Base-by-base conservation (phyloP, 2,329 filamentous ascomycete species). In the Emericellopsis atlantica region DNA sequence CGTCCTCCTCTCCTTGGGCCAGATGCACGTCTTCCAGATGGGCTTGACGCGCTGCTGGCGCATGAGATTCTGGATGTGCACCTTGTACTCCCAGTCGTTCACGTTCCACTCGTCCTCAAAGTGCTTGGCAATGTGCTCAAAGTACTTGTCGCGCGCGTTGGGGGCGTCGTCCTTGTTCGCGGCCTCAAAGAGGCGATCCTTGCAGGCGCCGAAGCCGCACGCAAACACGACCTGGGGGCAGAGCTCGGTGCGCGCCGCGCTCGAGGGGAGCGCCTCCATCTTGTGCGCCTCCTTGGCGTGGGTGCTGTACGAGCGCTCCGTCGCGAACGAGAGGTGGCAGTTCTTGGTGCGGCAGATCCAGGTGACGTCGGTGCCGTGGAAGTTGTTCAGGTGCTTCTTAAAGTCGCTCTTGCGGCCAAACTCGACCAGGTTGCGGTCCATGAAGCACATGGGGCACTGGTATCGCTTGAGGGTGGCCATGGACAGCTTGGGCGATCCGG, bases 361-460 rank as follows among this genome's bases (percentile, higher is more conserved):
- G 32, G 59, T 54, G 31, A 60, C 55, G 45, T 67, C 62, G 37
- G 59, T 55, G 32, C 62, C 61, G 46, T 67, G 65, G 46, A 67
- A 67, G 50, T 65, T 65, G 54, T 66, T 62, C n/a, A 67, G 52
- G 46, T 67, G 64, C 54, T 67, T 67, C 56, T 67, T 67, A 49
- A 67, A 66, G 47, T 67, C 64, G 48, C 62, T 66, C 52, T 67
- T 67, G 43, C 64, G 59, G 31, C 64, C 64, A 39, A 67, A 67
- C 31, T 64, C 64, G 21, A 67, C 64, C 14, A 58, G 57, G 46
- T 65, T 66, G 51, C 61, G 62, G 50, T 67, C 62, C 34, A 66
- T 49, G 44, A 62, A 65, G 50, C 64, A 67, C 54, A 67, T 63
- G 23, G 64, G 64, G 47, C 64, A 67, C 49, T 67, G 60, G 36